Percentiles rank a stretch among this genome's conserved stretches.
These are phyloP conservation scores for Gentiana macrophylla DNA, from an alignment of 257 asterid genomes.

Conservation along the genomic window DNA sequence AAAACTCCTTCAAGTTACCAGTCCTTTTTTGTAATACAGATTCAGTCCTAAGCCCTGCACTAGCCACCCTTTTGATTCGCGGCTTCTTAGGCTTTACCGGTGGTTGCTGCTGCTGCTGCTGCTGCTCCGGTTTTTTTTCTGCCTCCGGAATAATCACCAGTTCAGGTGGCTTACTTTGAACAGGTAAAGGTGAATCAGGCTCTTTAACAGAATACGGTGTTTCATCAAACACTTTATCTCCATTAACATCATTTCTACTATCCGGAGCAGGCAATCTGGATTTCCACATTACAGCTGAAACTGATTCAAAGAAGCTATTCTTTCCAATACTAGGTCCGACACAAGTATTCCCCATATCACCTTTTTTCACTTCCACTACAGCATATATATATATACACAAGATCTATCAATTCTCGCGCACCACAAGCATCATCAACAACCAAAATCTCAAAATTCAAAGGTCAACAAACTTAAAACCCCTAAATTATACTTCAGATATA, in stretches of 20 bases:
- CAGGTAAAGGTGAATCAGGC: conserved; percentile 37
- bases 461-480: conserved; percentile 3
- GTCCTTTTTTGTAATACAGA: conserved; percentile 68
- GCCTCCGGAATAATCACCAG: conserved; percentile 54
- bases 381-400: conserved; percentile 12
- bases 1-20: conserved; percentile 71
- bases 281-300: conserved; percentile 91
- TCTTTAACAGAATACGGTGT: conserved; percentile 24
- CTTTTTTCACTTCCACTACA: conserved; percentile 12
- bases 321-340: conserved; percentile 75
- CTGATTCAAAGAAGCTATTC: conserved; percentile 66
- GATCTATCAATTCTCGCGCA: conserved; percentile 5
- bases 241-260: conserved; percentile 29
- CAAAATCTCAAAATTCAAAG: conserved; percentile 4
- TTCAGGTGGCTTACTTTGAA: conserved; percentile 74
- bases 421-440: conserved; percentile 9
- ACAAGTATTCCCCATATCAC: conserved; percentile 83
- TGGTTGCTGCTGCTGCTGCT: conserved; percentile 15
- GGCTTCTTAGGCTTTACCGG: conserved; percentile 38
- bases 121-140: conserved; percentile 15
- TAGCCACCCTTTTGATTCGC: conserved; percentile 47
- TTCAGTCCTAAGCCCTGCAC: conserved; percentile 84
- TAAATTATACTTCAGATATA: background rate
- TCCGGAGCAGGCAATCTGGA: conserved; percentile 40
- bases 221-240: conserved; percentile 34